These are phyloP conservation scores for Starmerella vaccinii DNA, from an alignment of 805 yeast species.

Conservation along the genomic window DNA sequence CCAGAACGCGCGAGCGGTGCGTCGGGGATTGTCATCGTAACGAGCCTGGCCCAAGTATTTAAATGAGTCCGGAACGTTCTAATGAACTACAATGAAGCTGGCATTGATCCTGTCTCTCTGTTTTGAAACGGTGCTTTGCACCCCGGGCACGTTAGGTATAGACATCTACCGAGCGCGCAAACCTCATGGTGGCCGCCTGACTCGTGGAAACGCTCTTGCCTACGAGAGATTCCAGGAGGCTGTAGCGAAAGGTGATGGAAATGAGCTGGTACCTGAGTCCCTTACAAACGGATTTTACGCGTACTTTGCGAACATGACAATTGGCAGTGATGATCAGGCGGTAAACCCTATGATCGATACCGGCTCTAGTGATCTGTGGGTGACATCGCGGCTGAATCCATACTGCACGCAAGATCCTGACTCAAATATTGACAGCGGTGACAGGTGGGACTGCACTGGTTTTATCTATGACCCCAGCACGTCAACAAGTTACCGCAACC, in stretches of 20 bases:
- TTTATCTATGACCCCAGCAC: constrained; percentile 24
- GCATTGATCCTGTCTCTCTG: neutral
- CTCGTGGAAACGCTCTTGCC: constrained; percentile 2
- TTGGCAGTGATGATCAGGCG: constrained; percentile 50
- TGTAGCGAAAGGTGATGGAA: neutral
- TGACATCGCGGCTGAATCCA: constrained; percentile 26
- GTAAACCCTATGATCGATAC: constrained; percentile 52
- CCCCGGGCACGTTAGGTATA: constrained; percentile 6
- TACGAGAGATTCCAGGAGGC: neutral
- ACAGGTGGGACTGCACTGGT: constrained; percentile 23
- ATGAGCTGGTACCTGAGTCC: constrained; percentile 4
- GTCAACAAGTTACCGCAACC: constrained; percentile 24
- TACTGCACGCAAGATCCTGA: constrained; percentile 3
- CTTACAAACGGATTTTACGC: constrained; percentile 26
- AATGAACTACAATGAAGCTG: constrained; percentile 8
- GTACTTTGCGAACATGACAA: constrained; percentile 28
- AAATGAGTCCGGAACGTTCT: too few species aligned
- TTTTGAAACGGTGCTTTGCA: neutral
- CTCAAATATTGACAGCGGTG: neutral
- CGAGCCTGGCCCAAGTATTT: neutral
- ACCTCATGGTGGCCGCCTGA: neutral
- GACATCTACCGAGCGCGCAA: constrained; percentile 6
- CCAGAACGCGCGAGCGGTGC: neutral
- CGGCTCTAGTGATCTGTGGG: constrained; percentile 63
- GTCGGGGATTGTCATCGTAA: neutral